Percentiles rank a stretch among this genome's conserved stretches.
Evolutionary conservation across 352 stramenopile species (phyloP).

Genomic region (Pythium coloratum): DNA sequence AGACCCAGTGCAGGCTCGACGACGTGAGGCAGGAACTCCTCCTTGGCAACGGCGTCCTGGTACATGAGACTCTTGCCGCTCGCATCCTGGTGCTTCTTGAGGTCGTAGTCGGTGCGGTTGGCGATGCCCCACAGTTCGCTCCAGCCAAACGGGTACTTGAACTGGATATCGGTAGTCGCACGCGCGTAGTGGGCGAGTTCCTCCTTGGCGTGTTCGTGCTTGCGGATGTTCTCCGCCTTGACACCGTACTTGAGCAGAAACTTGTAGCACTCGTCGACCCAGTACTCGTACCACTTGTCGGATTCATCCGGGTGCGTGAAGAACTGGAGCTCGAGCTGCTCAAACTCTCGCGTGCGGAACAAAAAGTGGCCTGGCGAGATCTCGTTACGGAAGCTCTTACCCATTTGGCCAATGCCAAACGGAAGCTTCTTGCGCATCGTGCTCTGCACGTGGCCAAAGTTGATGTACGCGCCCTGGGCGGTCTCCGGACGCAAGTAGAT

Average conservation of each 20-base stretch:
- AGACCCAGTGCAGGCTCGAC: constrained; percentile 92
- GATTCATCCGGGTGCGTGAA: constrained; percentile 77
- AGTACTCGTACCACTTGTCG: constrained; percentile 86
- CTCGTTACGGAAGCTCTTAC: constrained; percentile 98
- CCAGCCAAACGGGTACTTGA: constrained; percentile 96
- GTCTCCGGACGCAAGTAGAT: constrained; percentile 98
- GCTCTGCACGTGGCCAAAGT: constrained; percentile 95
- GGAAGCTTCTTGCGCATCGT: constrained; percentile 92
- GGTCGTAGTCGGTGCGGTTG: constrained; percentile 95
- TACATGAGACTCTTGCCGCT: constrained; percentile 90
- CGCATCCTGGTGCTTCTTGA: constrained; percentile 93
- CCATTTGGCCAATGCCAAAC: constrained; percentile 97
- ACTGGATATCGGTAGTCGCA: constrained; percentile 98
- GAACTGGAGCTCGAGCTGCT: constrained; percentile 95
- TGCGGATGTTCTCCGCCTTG: constrained; percentile 87
- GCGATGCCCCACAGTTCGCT: constrained; percentile 97
- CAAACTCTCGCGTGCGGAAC: constrained; percentile 97
- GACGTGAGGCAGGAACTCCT: constrained; percentile 95
- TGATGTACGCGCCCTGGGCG: constrained; percentile 97
- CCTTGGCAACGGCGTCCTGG: constrained; percentile 55
- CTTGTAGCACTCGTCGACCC: constrained; percentile 90
- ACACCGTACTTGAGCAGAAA: constrained; percentile 92
- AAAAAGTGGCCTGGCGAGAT: constrained; percentile 97
- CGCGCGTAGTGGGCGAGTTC: constrained; percentile 96
- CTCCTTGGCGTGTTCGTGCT: constrained; percentile 91